These are phyloP conservation scores for Microbotryum scabiosae DNA, from an alignment of 1,284 basidiomycete species.

Conservation along the genomic window DNA sequence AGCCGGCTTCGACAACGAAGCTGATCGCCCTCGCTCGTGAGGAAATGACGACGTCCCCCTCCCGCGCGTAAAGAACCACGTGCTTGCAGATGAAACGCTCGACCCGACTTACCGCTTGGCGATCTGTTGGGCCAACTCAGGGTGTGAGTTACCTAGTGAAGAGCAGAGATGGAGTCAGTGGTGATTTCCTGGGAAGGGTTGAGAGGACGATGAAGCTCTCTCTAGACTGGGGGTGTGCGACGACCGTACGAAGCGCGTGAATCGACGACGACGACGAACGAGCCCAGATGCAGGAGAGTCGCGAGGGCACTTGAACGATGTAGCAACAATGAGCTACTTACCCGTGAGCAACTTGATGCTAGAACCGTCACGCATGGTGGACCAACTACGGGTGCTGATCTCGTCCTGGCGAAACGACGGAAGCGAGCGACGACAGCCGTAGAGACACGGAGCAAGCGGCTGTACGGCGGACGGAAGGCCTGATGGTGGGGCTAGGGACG, in stretches of 20 bases:
- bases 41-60: no score
- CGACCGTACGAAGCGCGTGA: not conserved
- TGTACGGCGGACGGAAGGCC: not conserved
- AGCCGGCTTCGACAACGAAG: no score
- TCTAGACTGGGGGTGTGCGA: not conserved
- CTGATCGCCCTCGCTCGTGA: no score
- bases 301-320: no score
- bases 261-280: not conserved
- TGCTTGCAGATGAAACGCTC: no score
- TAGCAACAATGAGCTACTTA: slow-evolving; percentile 42
- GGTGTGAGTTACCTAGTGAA: slow-evolving; percentile 84
- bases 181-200: no score
- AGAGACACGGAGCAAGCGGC: not conserved
- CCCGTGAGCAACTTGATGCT: slow-evolving; percentile 87
- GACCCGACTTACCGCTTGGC: slow-evolving; percentile 72
- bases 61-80: no score
- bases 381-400: not conserved
- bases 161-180: not conserved
- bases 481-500: no score
- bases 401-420: not conserved
- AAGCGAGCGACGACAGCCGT: not conserved
- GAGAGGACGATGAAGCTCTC: not conserved
- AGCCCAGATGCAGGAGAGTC: not conserved
- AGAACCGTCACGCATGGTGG: slow-evolving; percentile 66
- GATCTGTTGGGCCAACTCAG: slow-evolving; percentile 87